Evolutionary conservation across 148 eudicot genomes (phyloP), one percentile per base, ranked within the genome.

Genomic region (Euryodendron excelsum): DNA sequence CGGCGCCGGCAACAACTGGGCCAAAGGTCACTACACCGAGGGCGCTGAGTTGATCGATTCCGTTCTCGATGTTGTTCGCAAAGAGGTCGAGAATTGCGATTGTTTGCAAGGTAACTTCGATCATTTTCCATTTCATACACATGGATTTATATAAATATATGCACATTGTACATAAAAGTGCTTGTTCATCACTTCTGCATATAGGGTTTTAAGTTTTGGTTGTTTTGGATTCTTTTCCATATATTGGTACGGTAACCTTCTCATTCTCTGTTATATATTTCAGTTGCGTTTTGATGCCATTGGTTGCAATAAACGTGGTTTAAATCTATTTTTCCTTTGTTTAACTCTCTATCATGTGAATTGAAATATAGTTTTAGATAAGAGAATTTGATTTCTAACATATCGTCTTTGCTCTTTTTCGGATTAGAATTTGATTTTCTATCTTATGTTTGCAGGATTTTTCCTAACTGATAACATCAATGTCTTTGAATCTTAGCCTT

Each of bases 1-100:
- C 9, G 92, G 95, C n/a, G 95, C 95, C 9, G 95, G 95, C 6
- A 91, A 91, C 79, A 91, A 91, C 37, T 90, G 94, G 94, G 94
- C 94, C 15, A 90, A 90, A 30, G 94, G 94, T 18, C 95, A 91
- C 80, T 92, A 92, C 27, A 92, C 97, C 3, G 97, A 92, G 58
- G 97, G 94, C 0, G 97, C 97, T 36, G 97, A 92, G 85, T 76
- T 92, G 69, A 90, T 92, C 28, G 97, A 92, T 66, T 82, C 94
- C 30, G 97, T 92, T 85, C 94, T 92, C 56, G 97, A 92, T 86
- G 97, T 92, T 78, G 97, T 92, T 63, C 77, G 97, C 5, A 92
- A 92, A 52, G 97, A 92, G 82, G 97, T 92, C 10, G 97, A 92
- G 90, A 90, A 89, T 82, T 90, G 92, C 77, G 97, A 92, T 80